Conservation (phyloP, 2,329 filamentous ascomycete species). For the Aspergillus puulaauensis region DNA sequence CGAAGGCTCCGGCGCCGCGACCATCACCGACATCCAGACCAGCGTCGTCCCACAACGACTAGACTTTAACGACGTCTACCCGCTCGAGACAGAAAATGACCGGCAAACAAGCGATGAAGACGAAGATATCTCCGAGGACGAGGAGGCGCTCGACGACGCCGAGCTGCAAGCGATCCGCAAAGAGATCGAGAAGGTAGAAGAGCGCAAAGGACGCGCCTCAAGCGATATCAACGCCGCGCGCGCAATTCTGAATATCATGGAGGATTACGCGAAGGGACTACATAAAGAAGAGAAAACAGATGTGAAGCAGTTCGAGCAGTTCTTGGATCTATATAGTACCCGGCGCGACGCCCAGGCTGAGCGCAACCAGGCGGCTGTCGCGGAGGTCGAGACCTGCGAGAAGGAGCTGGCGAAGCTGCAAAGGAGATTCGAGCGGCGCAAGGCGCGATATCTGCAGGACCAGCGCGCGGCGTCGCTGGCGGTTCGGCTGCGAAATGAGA, state of each 20-base stretch:
- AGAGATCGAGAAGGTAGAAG: conserved; percentile 31
- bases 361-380: conserved; percentile 21
- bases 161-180: conserved; percentile 23
- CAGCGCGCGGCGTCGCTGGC: conserved; percentile 21
- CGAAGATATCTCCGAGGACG: conserved; percentile 7
- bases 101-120: neutral
- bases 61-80: conserved; percentile 56
- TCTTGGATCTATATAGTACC: conserved; percentile 34
- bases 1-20: conserved; percentile 58
- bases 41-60: conserved; percentile 58
- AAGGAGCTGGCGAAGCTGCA: conserved; percentile 23
- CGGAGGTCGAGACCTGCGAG: conserved; percentile 23
- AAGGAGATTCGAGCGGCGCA: conserved; percentile 12
- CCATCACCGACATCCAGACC: conserved; percentile 63
- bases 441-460: conserved; percentile 18
- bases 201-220: conserved; percentile 31
- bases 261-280: conserved; percentile 35
- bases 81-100: conserved; percentile 20
- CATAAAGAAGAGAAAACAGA: conserved; percentile 30
- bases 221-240: conserved; percentile 24
- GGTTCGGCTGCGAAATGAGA: conserved; percentile 19
- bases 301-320: conserved; percentile 31
- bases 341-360: conserved; percentile 29
- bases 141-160: conserved; percentile 18
- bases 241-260: conserved; percentile 30